Conservation (phyloP, 2,329 filamentous ascomycete species). For the Pseudogymnoascus sp. region DNA sequence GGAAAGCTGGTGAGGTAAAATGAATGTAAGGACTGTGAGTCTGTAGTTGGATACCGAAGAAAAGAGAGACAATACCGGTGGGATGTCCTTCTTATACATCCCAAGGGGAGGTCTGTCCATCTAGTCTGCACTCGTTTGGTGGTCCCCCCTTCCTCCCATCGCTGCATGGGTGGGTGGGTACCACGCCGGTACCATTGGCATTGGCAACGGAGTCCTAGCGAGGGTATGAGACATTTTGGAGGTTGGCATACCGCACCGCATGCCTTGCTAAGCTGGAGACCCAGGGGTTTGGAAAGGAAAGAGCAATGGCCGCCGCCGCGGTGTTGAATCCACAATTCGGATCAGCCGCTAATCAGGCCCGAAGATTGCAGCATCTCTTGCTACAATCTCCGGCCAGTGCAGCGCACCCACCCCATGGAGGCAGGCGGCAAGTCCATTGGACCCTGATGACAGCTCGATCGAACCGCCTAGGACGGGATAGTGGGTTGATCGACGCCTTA, state of each 20-base stretch:
- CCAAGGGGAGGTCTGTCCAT: not conserved
- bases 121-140: not conserved
- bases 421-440: not conserved
- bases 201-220: not conserved
- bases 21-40: conserved; percentile 3
- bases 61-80: not conserved
- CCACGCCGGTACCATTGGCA: not conserved
- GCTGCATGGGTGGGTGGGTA: not conserved
- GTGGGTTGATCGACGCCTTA: not conserved
- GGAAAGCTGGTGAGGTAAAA: not conserved
- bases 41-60: conserved; percentile 1
- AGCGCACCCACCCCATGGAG: not conserved
- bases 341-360: not conserved
- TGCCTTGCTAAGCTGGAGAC: not conserved
- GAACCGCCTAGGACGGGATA: not conserved
- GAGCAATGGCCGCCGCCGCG: not conserved
- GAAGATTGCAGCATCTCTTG: not conserved
- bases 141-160: not conserved
- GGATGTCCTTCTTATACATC: conserved; percentile 2
- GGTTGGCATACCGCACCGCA: not conserved
- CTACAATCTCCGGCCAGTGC: not conserved
- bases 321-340: not conserved
- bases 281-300: not conserved
- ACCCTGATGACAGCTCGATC: conserved; percentile 1
- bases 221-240: not conserved